Evolutionary conservation across 2,329 filamentous ascomycete species (phyloP).

Genomic region (Parascedosporium putredinis): DNA sequence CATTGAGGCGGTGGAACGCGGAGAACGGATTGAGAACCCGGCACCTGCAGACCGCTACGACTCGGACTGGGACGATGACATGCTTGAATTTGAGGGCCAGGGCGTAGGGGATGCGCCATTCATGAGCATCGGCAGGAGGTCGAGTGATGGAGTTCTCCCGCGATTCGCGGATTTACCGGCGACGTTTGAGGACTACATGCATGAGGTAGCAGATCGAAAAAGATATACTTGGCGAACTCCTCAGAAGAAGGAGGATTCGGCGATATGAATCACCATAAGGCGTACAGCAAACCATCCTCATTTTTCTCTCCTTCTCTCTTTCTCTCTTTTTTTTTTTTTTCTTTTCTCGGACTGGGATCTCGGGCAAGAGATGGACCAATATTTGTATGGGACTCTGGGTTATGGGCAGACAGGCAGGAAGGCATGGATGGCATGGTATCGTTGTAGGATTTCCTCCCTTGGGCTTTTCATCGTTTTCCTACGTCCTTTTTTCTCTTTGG

Average conservation of each 20-base stretch:
- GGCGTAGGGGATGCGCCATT: not conserved
- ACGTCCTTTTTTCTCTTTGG: too few species aligned
- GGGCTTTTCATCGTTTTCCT: too few species aligned
- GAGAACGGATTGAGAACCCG: not conserved
- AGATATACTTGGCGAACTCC: conserved; percentile 3
- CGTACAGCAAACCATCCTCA: too few species aligned
- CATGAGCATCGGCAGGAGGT: not conserved
- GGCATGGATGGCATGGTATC: not conserved
- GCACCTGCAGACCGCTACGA: conserved; percentile 6
- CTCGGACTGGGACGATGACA: conserved; percentile 1
- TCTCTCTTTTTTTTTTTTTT: not conserved
- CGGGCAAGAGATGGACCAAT: too few species aligned
- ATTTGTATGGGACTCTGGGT: too few species aligned
- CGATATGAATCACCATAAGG: too few species aligned
- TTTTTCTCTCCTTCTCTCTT: not conserved
- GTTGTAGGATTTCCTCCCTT: too few species aligned
- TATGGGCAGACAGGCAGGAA: too few species aligned
- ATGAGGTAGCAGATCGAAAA: not conserved
- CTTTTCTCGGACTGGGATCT: too few species aligned
- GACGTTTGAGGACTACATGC: not conserved
- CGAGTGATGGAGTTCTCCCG: not conserved
- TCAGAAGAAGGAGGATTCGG: not conserved
- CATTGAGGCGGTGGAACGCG: not conserved
- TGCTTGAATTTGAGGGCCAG: not conserved
- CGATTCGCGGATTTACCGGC: not conserved